Percentiles rank a stretch among this genome's conserved stretches.
These are phyloP conservation scores for Trichoderma parareesei DNA, from an alignment of 495 filamentous ascomycete species.

Conservation along the genomic window DNA sequence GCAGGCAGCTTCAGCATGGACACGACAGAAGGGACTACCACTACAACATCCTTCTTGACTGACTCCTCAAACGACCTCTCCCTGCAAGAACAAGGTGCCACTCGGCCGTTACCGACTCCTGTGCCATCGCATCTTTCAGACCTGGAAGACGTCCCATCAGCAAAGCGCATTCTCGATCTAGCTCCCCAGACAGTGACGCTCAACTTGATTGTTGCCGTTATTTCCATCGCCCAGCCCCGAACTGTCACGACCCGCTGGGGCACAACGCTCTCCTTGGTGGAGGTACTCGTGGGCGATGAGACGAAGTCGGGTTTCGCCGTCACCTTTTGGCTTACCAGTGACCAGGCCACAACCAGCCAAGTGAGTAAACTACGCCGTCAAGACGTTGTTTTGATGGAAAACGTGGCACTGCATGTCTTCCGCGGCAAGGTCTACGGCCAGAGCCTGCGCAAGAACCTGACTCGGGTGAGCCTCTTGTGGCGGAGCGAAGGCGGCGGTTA, in stretches of 20 bases:
- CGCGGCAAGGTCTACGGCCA: slow-evolving; percentile 69
- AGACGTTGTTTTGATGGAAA: slow-evolving; percentile 68
- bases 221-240: slow-evolving; percentile 61
- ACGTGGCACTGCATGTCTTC: slow-evolving; percentile 69
- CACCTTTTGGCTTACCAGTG: slow-evolving; percentile 66
- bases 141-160: slow-evolving; percentile 62
- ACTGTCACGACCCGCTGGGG: slow-evolving; percentile 44
- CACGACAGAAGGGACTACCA: slow-evolving; percentile 19
- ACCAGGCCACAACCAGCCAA: slow-evolving; percentile 31
- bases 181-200: slow-evolving; percentile 70
- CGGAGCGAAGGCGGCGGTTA: slow-evolving; percentile 34
- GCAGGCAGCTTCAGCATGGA: slow-evolving; percentile 20
- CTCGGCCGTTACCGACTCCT: background rate
- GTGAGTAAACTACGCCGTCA: slow-evolving; percentile 50
- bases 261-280: slow-evolving; percentile 54
- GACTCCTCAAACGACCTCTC: slow-evolving; percentile 12
- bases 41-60: slow-evolving; percentile 13
- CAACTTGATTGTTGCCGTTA: slow-evolving; percentile 69
- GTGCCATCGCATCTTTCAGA: slow-evolving; percentile 42
- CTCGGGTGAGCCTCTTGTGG: slow-evolving; percentile 62
- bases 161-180: slow-evolving; percentile 58
- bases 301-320: slow-evolving; percentile 73
- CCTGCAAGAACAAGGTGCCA: background rate
- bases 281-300: slow-evolving; percentile 80
- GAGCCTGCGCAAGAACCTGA: slow-evolving; percentile 59